Evolutionary conservation across 257 asterid species (phyloP).

Genomic region (Osmanthus fragrans): DNA sequence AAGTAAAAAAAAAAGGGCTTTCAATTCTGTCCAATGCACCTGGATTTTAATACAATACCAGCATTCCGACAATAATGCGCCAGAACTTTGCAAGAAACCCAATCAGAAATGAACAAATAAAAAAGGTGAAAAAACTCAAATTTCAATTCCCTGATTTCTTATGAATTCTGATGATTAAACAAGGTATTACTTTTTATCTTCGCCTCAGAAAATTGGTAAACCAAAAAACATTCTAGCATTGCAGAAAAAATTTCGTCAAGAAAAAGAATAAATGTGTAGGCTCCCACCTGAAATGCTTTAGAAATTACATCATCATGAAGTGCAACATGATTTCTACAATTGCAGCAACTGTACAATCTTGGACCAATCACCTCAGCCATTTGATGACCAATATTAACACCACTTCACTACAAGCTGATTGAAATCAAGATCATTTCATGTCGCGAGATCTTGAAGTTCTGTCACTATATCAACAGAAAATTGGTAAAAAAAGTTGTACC

Average conservation of each 20-base stretch:
- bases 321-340: slow-evolving; percentile 58
- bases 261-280: not conserved
- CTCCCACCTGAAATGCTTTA: slow-evolving; percentile 80
- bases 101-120: not conserved
- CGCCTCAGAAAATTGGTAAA: not conserved
- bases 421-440: slow-evolving; percentile 25
- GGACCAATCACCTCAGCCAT: slow-evolving; percentile 57
- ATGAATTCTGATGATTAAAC: not conserved
- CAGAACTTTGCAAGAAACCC: not conserved
- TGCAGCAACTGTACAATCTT: slow-evolving; percentile 61
- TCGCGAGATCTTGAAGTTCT: not conserved
- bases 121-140: not conserved
- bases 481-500: not conserved
- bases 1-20: not conserved
- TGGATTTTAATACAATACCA: not conserved
- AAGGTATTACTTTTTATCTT: not conserved
- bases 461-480: slow-evolving; percentile 14
- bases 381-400: slow-evolving; percentile 29
- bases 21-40: not conserved
- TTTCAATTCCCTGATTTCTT: not conserved
- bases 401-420: slow-evolving; percentile 21
- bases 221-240: not conserved
- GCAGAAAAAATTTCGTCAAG: not conserved
- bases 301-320: slow-evolving; percentile 82
- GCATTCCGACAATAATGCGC: not conserved